Conservation (phyloP, 2,329 filamentous ascomycete species). For the Sporothrix schenckii region DNA sequence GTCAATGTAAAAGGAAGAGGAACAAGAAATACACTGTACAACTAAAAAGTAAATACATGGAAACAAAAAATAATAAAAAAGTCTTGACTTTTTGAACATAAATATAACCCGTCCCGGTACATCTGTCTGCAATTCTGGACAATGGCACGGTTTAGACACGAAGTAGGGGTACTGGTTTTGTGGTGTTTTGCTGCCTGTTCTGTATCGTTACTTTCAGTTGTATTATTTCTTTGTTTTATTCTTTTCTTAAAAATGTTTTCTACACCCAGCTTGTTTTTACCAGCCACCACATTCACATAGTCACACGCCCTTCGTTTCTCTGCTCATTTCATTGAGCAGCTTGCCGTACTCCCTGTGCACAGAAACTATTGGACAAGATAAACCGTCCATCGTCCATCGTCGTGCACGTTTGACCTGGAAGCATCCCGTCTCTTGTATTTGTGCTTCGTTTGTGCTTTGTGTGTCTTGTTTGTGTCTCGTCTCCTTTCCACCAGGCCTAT, state of each 20-base stretch:
- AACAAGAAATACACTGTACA: neutral
- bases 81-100: too few relatives aligned
- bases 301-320: neutral
- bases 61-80: neutral
- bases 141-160: neutral
- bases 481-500: too few relatives aligned
- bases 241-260: too few relatives aligned
- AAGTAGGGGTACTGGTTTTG: too few relatives aligned
- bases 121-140: neutral
- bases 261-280: too few relatives aligned
- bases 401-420: neutral
- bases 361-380: neutral
- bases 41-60: neutral
- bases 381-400: neutral
- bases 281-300: too few relatives aligned
- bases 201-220: neutral
- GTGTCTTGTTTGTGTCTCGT: too few relatives aligned
- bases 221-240: too few relatives aligned
- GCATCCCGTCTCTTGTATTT: slow-evolving; percentile 13
- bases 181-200: neutral
- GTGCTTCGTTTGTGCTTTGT: neutral
- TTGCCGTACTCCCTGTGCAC: neutral
- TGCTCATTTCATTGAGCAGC: slow-evolving; percentile 3
- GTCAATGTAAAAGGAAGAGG: neutral
- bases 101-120: neutral